Percentiles rank a stretch among this genome's conserved stretches.
These are phyloP conservation scores for Quambalaria eucalypti DNA, from an alignment of 1,284 basidiomycete genomes.

Conservation along the genomic window DNA sequence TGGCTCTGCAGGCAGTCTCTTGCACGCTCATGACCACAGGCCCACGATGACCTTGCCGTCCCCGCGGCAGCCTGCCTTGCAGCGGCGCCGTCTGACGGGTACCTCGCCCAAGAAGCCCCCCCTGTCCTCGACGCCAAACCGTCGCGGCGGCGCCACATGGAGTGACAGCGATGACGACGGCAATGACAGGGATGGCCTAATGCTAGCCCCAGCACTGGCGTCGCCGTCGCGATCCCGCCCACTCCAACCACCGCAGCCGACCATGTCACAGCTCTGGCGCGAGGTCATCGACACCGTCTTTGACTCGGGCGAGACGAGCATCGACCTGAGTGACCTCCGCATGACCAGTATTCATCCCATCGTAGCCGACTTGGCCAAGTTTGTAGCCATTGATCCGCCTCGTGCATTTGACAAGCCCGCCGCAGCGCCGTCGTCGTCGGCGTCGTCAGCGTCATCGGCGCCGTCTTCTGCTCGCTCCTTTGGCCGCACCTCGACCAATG, in stretches of 20 bases:
- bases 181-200: not conserved
- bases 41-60: not conserved
- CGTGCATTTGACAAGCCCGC: constrained; percentile 5
- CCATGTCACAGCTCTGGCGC: constrained; percentile 4
- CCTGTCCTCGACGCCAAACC: not conserved
- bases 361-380: constrained; percentile 20
- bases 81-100: constrained; percentile 7
- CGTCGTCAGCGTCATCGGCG: not conserved
- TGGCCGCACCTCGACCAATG: not conserved
- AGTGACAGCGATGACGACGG: not conserved
- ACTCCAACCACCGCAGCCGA: too few species aligned
- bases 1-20: not conserved
- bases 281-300: constrained; percentile 11
- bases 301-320: constrained; percentile 10
- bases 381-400: constrained; percentile 17
- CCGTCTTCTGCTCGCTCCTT: not conserved
- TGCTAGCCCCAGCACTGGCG: not conserved
- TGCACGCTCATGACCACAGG: not conserved
- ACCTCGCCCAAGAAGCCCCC: constrained; percentile 11
- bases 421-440: not conserved
- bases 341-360: constrained; percentile 10
- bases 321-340: constrained; percentile 10
- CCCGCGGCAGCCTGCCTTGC: not conserved
- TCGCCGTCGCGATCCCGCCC: too few species aligned
- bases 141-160: not conserved